phyloP scores from a whole-genome alignment of 495 filamentous ascomycete genomes.

The Penicillium daleae region DNA sequence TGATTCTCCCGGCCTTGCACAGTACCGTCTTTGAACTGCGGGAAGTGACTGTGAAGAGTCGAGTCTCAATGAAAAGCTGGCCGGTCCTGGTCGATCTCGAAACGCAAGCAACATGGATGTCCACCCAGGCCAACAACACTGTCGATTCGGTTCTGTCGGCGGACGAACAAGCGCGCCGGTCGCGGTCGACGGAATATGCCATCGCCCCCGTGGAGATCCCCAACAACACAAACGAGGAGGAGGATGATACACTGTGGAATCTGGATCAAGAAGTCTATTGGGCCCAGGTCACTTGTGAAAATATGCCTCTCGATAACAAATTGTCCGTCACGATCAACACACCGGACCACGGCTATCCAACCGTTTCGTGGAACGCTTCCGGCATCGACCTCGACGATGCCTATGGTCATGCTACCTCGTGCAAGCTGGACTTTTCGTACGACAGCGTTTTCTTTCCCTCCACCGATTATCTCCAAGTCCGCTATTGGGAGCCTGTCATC shows the following conservation, averaged over 20 bases:
- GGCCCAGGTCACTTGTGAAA: constrained; percentile 35
- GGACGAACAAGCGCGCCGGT: constrained; percentile 25
- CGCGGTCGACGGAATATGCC: constrained; percentile 39
- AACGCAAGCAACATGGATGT: constrained; percentile 43
- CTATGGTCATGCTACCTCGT: constrained; percentile 23
- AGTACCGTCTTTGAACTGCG: constrained; percentile 43
- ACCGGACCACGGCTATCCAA: constrained; percentile 18
- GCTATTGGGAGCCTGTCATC: constrained; percentile 46
- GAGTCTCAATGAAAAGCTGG: constrained; percentile 41
- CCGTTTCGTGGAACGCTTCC: constrained; percentile 38
- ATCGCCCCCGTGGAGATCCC: constrained; percentile 45
- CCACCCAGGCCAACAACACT: constrained; percentile 35
- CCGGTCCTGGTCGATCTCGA: constrained; percentile 34
- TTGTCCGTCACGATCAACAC: constrained; percentile 33
- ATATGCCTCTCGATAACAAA: constrained; percentile 26
- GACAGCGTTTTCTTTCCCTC: constrained; percentile 35
- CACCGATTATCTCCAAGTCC: constrained; percentile 43
- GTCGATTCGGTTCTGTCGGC: constrained; percentile 30
- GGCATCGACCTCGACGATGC: constrained; percentile 29
- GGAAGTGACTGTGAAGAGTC: constrained; percentile 29
- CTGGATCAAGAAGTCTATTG: constrained; percentile 47
- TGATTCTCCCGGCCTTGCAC: constrained; percentile 45
- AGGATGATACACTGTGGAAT: constrained; percentile 38
- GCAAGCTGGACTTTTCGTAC: constrained; percentile 41
- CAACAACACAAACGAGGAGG: constrained; percentile 19